Conservation (phyloP, 805 yeast species). For the Barnettozyma sp. region DNA sequence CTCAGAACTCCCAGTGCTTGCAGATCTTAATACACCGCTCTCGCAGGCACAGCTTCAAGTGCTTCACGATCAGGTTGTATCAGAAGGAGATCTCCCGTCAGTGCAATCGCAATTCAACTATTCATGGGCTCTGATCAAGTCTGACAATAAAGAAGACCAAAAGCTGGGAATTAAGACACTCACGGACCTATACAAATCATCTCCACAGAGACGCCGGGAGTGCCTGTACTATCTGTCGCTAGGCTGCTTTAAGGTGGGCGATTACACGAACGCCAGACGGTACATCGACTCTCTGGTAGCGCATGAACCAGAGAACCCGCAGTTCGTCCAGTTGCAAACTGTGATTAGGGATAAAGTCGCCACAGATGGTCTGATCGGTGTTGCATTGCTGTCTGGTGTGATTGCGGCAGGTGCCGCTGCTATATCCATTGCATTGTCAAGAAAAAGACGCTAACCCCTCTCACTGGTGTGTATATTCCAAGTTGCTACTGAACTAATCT, state of each 20-base stretch:
- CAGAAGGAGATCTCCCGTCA: conserved; percentile 74
- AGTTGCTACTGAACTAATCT: background rate
- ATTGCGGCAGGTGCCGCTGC: conserved; percentile 78
- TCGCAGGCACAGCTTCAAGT: conserved; percentile 69
- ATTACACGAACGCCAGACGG: conserved; percentile 76
- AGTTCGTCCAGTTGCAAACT: conserved; percentile 62
- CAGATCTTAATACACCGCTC: conserved; percentile 38
- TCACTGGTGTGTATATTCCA: background rate
- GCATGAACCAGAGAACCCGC: conserved; percentile 80
- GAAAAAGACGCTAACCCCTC: conserved; percentile 22
- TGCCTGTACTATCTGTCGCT: conserved; percentile 80
- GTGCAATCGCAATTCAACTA: conserved; percentile 86
- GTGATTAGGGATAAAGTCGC: conserved; percentile 82
- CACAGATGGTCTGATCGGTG: conserved; percentile 80
- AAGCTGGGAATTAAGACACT: conserved; percentile 73
- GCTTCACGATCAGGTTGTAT: conserved; percentile 65
- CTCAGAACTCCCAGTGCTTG: conserved; percentile 10
- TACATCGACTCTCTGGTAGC: conserved; percentile 72
- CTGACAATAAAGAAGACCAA: conserved; percentile 54
- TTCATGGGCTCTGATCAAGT: conserved; percentile 93
- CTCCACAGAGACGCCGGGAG: conserved; percentile 81
- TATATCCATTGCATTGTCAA: conserved; percentile 34
- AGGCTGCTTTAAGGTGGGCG: conserved; percentile 85
- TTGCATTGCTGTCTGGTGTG: conserved; percentile 81
- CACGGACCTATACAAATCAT: conserved; percentile 61